Base-by-base conservation (phyloP, 2,329 filamentous ascomycete species). In the Zasmidium angulare region DNA sequence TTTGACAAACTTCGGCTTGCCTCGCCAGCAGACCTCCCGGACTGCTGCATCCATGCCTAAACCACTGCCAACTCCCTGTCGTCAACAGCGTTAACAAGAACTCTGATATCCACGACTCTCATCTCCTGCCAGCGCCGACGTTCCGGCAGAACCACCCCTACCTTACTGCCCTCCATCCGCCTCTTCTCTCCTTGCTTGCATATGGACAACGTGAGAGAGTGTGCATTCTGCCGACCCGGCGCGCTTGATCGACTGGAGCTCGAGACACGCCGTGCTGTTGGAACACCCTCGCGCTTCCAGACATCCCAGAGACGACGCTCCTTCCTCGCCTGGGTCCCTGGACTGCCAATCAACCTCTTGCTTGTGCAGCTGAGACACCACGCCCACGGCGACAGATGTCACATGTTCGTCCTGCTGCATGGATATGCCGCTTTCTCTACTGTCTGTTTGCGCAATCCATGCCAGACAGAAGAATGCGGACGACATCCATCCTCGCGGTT, bases 191-290 rank as follows among this genome's bases (percentile, higher is more conserved):
- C 36, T 14, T 43, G 36, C 36, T 29, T 29, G n/a, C n/a, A n/a
- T n/a, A n/a, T n/a, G 26, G 26, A 11, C 26, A 6, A 11, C 26
- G 26, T 29, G 26, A n/a, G 26, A 29, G 36, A 43, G 36, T 43
- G 36, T 36, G 9, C 53, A 50, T 50, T 56, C 46, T 50, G 53
- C 53, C 53, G 53, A 56, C 53, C 46, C 46, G n/a, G 24, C 23
- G 47, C 47, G 53, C 53, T 22, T 48, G 26, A 21, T 7, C 26
- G 17, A 52, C 20, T 52, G 26, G 50, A 20, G 36, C 22, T 3
- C 23, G 23, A 26, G 17, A 14, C 10, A 50, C n/a, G 20, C 50
- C 50, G 26, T 29, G 36, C 50, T 3, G 50, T 22, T 29, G 50
- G 50, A 40, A 7, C 9, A 17, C 36, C n/a, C 7, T 17, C n/a